Conservation (phyloP, 2,329 filamentous ascomycete genomes). For the Epichloe festucae region DNA sequence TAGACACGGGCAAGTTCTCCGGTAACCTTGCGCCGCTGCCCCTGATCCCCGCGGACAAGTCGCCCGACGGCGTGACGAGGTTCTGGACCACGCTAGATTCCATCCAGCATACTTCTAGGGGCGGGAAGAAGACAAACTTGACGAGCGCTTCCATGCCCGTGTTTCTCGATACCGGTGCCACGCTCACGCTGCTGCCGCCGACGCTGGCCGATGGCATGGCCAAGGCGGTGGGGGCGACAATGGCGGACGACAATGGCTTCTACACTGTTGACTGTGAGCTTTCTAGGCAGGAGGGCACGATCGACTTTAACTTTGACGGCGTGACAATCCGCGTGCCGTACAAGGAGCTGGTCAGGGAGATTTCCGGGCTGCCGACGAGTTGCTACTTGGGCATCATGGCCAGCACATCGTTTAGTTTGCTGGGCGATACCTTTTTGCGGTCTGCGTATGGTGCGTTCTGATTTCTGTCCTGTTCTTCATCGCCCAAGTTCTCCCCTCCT, state of each 20-base stretch:
- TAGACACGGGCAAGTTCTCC: slow-evolving; percentile 51
- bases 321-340: slow-evolving; percentile 37
- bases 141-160: slow-evolving; percentile 34
- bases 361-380: slow-evolving; percentile 12
- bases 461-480: too few relatives aligned
- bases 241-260: slow-evolving; percentile 28
- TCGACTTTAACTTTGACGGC: slow-evolving; percentile 37
- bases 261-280: slow-evolving; percentile 33
- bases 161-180: slow-evolving; percentile 59
- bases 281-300: slow-evolving; percentile 24
- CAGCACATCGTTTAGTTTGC: slow-evolving; percentile 32
- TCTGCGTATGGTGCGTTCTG: slow-evolving; percentile 34
- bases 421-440: slow-evolving; percentile 41
- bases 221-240: slow-evolving; percentile 31
- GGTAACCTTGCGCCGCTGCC: slow-evolving; percentile 48
- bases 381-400: slow-evolving; percentile 39
- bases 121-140: slow-evolving; percentile 16
- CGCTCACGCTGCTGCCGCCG: slow-evolving; percentile 52
- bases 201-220: slow-evolving; percentile 37
- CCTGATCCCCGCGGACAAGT: slow-evolving; percentile 41
- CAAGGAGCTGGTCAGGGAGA: slow-evolving; percentile 29
- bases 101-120: slow-evolving; percentile 27
- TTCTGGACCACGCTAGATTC: slow-evolving; percentile 39
- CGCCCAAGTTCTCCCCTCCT: too few relatives aligned
- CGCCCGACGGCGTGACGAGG: slow-evolving; percentile 39